Base-by-base conservation (phyloP, 768 basidiomycete genomes). In the Pilatotrama ljubarskyi region DNA sequence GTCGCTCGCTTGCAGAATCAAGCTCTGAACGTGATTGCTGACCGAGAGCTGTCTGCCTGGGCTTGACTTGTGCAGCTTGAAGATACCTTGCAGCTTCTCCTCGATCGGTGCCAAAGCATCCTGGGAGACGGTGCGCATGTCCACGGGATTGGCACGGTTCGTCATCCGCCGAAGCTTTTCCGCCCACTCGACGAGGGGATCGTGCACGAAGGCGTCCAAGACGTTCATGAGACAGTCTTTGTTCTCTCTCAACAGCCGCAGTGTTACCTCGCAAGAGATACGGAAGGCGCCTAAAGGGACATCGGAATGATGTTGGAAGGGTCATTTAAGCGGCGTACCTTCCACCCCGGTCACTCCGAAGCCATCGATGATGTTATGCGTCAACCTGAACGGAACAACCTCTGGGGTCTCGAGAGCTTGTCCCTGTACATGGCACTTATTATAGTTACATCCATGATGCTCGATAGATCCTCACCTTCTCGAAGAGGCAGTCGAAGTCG, bases 401-500 rank as follows among this genome's bases (percentile, higher is more conserved):
- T 98, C 97, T 0, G 93, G 91, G 1, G 91, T 88, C 62, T 94
- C 91, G 25, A 99, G 79, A 3, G 80, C 80, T 75, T 90, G 93
- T 1, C 94, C 96, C 82, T 84, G 54, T 20, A 20, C n/a, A 24
- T 38, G 13, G 48, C 50, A n/a, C 37, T 52, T 51, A 55, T 55
- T 54, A 22, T 8, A 26, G 22, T 25, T 37, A 56, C 17, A 35
- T 48, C 8, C 17, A 44, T 22, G 11, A 44, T 18, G 10, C 36
- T 35, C 24, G 7, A 10, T 1, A 6, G 10, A 59, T 0, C 38
- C 75, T 40, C 54, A 91, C 94, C 84, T 93, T 96, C 65, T 98
- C 97, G 65, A 99, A 99, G 15, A 98, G 80, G 76, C 95, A 97
- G 70, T 98, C 98, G 67, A 99, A 95, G 73, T 98, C 97, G 57